Percentiles rank a stretch among this genome's conserved stretches.
phyloP scores from a whole-genome alignment of 345 rosid genomes.

The Bruguiera parviflora region DNA sequence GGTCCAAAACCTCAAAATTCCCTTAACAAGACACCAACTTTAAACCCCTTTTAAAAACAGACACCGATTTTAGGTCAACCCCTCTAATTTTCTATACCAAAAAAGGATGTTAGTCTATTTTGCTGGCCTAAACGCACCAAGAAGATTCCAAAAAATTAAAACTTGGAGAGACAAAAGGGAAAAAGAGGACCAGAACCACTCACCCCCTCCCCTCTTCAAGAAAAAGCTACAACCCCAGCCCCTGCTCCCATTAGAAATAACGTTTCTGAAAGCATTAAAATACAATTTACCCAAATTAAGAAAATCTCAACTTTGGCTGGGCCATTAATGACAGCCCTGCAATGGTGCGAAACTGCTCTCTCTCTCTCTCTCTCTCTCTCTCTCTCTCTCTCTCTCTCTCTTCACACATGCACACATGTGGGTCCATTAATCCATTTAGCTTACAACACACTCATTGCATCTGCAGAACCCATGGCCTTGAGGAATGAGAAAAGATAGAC shows the following conservation, averaged over 20 bases:
- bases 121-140: slow-evolving; percentile 25
- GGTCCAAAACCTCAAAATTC: slow-evolving; percentile 16
- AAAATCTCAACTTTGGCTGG: slow-evolving; percentile 24
- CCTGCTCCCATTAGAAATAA: slow-evolving; percentile 6
- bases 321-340: slow-evolving; percentile 27
- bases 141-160: slow-evolving; percentile 31
- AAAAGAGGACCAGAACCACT: slow-evolving; percentile 34
- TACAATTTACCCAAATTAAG: slow-evolving; percentile 24
- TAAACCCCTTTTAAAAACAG: slow-evolving; percentile 1
- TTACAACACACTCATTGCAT: slow-evolving; percentile 59
- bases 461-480: slow-evolving; percentile 23
- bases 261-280: slow-evolving; percentile 21
- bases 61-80: slow-evolving; percentile 41
- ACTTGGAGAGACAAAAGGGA: slow-evolving; percentile 15
- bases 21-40: slow-evolving; percentile 17
- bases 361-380: neutral
- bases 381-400: neutral
- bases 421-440: slow-evolving; percentile 51
- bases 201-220: slow-evolving; percentile 25
- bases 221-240: slow-evolving; percentile 18
- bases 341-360: neutral
- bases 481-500: too few relatives aligned
- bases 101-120: neutral
- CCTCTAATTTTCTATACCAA: slow-evolving; percentile 15
- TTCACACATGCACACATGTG: slow-evolving; percentile 45